Percentiles rank a stretch among this genome's conserved stretches.
Conservation (phyloP, 352 stramenopile genomes). For the Phytophthora podocarpi region DNA sequence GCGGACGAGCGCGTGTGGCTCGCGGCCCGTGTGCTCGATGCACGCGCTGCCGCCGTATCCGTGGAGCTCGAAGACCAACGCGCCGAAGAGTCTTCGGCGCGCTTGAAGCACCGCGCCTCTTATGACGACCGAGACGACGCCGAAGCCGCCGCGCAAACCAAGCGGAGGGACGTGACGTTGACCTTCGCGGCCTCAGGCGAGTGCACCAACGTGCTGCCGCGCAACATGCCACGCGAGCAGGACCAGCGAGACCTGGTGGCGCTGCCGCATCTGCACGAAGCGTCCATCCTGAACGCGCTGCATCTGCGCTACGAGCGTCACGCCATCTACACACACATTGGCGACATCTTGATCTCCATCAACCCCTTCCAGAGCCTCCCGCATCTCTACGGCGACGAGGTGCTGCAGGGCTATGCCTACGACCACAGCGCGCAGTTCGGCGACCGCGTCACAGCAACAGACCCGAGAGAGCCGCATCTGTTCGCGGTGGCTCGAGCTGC, state of each 20-base stretch:
- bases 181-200: conserved; percentile 45
- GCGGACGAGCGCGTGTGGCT: conserved; percentile 64
- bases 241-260: conserved; percentile 79
- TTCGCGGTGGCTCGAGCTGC: conserved; percentile 76
- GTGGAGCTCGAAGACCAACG: conserved; percentile 32
- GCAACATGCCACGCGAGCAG: conserved; percentile 66
- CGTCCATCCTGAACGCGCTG: conserved; percentile 83
- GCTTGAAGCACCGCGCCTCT: conserved; percentile 8
- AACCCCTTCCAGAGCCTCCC: conserved; percentile 85
- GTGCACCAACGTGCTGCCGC: conserved; percentile 71
- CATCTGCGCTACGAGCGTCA: conserved; percentile 78
- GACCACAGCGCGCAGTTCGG: conserved; percentile 24
- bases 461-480: conserved; percentile 56
- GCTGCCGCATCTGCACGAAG: conserved; percentile 86
- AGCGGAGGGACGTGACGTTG: conserved; percentile 44
- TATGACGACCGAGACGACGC: conserved; percentile 17
- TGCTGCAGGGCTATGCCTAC: conserved; percentile 56
- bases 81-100: neutral
- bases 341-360: conserved; percentile 87
- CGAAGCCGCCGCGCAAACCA: conserved; percentile 3
- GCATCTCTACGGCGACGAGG: conserved; percentile 61
- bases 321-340: conserved; percentile 88
- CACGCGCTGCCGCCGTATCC: conserved; percentile 6
- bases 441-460: conserved; percentile 11
- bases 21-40: conserved; percentile 46